Conservation (phyloP, 208 protist species). For the Acanthamoeba lugdunensis region DNA sequence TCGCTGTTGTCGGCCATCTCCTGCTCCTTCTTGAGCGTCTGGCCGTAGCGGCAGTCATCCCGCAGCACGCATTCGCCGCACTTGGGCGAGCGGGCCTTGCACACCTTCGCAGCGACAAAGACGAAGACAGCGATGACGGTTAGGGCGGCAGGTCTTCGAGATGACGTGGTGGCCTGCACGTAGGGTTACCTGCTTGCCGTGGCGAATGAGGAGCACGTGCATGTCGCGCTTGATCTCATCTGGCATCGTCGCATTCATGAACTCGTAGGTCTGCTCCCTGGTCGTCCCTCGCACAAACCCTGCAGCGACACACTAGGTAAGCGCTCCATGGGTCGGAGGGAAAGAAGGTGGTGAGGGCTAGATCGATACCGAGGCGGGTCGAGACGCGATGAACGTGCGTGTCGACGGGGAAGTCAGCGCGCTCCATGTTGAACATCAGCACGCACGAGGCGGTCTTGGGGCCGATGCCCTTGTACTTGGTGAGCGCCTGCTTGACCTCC, state of each 20-base stretch:
- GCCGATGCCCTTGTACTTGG: conserved; percentile 50
- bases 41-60: conserved; percentile 5
- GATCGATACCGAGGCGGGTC: neutral
- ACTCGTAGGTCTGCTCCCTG: neutral
- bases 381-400: conserved; percentile 1
- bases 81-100: conserved; percentile 13
- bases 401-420: conserved; percentile 44
- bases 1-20: neutral
- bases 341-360: neutral
- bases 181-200: conserved; percentile 28
- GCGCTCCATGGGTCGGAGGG: neutral
- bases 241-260: conserved; percentile 32
- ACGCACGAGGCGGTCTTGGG: conserved; percentile 36
- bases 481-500: conserved; percentile 16
- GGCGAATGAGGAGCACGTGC: conserved; percentile 45
- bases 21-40: neutral
- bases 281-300: neutral
- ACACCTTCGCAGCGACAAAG: neutral
- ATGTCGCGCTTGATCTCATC: conserved; percentile 55
- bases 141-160: no score
- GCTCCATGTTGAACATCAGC: conserved; percentile 42
- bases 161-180: neutral
- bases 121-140: no score
- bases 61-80: conserved; percentile 9
- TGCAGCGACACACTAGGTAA: neutral